These are phyloP conservation scores for Thelephora aurantiotincta DNA, from an alignment of 768 basidiomycete genomes.

Conservation along the genomic window DNA sequence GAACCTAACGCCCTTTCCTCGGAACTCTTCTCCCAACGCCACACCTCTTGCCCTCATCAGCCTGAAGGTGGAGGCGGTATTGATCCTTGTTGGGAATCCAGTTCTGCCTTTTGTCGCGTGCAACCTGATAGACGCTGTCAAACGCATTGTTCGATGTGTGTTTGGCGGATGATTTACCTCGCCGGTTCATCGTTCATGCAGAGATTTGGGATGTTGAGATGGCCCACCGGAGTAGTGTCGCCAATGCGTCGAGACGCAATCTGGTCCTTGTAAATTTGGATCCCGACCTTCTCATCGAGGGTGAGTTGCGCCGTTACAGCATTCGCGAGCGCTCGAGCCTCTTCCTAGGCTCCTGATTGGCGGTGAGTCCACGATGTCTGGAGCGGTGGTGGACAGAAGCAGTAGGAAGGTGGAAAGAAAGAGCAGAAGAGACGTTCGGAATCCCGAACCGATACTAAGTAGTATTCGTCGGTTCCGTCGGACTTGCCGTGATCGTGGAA, in stretches of 20 bases:
- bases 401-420: no score
- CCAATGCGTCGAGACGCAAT: slow-evolving; percentile 50
- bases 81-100: slow-evolving; percentile 76
- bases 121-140: slow-evolving; percentile 70
- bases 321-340: background rate
- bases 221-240: slow-evolving; percentile 39
- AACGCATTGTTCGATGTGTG: slow-evolving; percentile 3
- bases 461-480: no score
- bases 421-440: no score
- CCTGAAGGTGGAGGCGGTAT: slow-evolving; percentile 28
- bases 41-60: slow-evolving; percentile 23
- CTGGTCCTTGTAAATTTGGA: slow-evolving; percentile 61
- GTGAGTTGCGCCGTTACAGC: slow-evolving; percentile 32
- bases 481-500: no score
- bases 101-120: slow-evolving; percentile 61
- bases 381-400: no score
- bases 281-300: slow-evolving; percentile 49
- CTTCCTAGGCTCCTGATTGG: background rate
- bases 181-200: slow-evolving; percentile 26
- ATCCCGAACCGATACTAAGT: no score
- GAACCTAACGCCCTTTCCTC: slow-evolving; percentile 24
- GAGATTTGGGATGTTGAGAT: slow-evolving; percentile 59
- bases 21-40: slow-evolving; percentile 27
- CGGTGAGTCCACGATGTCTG: no score
- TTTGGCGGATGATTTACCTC: background rate